Evolutionary conservation across 805 yeast genomes (phyloP).

Genomic region (Wickerhamiella parazyma): DNA sequence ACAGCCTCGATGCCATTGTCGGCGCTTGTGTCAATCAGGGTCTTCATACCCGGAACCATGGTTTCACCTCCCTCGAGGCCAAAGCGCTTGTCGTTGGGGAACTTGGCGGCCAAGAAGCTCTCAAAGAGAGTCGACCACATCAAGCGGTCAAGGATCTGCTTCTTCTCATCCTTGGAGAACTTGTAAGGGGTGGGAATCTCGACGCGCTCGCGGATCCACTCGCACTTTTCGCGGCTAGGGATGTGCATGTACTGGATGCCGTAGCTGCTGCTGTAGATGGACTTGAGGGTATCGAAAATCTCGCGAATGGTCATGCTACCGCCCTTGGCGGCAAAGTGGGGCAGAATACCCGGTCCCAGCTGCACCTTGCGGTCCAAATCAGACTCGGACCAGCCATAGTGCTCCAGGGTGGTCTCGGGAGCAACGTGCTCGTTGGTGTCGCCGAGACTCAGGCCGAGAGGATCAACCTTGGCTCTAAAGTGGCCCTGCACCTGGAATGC

Average conservation of each 20-base stretch:
- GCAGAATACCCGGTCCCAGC: constrained; percentile 94
- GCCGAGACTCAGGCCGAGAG: constrained; percentile 82
- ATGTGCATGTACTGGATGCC: constrained; percentile 96
- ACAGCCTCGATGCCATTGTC: constrained; percentile 81
- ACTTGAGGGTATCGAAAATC: constrained; percentile 64
- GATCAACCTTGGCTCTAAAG: constrained; percentile 87
- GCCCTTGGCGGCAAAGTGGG: constrained; percentile 63
- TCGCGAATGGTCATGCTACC: constrained; percentile 61
- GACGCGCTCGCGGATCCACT: constrained; percentile 94
- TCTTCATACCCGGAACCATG: constrained; percentile 92
- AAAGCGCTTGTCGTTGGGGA: constrained; percentile 96
- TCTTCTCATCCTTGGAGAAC: constrained; percentile 76
- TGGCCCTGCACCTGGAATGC: constrained; percentile 99
- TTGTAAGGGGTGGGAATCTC: constrained; percentile 83
- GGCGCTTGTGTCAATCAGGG: constrained; percentile 85
- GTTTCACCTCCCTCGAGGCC: constrained; percentile 98
- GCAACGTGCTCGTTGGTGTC: constrained; percentile 44
- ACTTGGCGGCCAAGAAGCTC: constrained; percentile 81
- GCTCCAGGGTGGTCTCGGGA: constrained; percentile 77
- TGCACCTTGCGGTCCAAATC: constrained; percentile 75
- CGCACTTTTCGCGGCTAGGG: constrained; percentile 89
- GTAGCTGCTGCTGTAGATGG: constrained; percentile 71
- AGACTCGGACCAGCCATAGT: constrained; percentile 79
- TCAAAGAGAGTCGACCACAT: constrained; percentile 96
- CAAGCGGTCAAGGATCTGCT: constrained; percentile 89